Evolutionary conservation across 2,329 filamentous ascomycete species (phyloP).

Genomic region (Aspergillus fischeri): DNA sequence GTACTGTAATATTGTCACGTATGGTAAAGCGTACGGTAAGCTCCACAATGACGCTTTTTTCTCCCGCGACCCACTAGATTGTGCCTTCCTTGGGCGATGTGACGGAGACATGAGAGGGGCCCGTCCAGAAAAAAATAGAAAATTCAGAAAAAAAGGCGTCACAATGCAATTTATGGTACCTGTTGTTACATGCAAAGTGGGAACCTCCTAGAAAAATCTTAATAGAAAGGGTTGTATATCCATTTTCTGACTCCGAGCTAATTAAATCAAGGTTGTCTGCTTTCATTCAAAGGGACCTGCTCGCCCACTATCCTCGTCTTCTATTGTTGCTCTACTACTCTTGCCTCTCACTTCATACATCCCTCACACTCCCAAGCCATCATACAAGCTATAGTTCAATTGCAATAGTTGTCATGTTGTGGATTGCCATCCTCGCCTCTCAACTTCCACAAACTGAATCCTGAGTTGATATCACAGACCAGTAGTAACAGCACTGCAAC

Average conservation of each 20-base stretch:
- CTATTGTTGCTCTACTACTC: conserved; percentile 6
- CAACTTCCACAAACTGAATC: conserved; percentile 22
- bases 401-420: conserved; percentile 17
- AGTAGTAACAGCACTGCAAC: not conserved
- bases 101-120: conserved; percentile 18
- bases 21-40: conserved; percentile 17
- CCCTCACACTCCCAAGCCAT: not conserved
- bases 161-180: conserved; percentile 9
- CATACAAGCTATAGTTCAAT: not conserved
- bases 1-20: conserved; percentile 7
- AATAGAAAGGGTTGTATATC: conserved; percentile 6
- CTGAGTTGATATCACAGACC: conserved; percentile 10
- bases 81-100: conserved; percentile 9
- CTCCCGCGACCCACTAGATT: conserved; percentile 11
- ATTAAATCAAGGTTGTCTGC: conserved; percentile 11
- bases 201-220: conserved; percentile 23
- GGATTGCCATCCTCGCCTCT: conserved; percentile 13
- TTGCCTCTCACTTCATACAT: not conserved
- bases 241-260: conserved; percentile 2
- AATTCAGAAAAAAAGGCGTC: conserved; percentile 2
- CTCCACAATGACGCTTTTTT: conserved; percentile 26
- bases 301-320: conserved; percentile 14
- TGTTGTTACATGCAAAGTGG: conserved; percentile 23
- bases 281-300: conserved; percentile 18
- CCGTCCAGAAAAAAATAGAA: conserved; percentile 18